Evolutionary conservation across 805 yeast genomes (phyloP).

Genomic region (Tetrapisispora iriomotensis): DNA sequence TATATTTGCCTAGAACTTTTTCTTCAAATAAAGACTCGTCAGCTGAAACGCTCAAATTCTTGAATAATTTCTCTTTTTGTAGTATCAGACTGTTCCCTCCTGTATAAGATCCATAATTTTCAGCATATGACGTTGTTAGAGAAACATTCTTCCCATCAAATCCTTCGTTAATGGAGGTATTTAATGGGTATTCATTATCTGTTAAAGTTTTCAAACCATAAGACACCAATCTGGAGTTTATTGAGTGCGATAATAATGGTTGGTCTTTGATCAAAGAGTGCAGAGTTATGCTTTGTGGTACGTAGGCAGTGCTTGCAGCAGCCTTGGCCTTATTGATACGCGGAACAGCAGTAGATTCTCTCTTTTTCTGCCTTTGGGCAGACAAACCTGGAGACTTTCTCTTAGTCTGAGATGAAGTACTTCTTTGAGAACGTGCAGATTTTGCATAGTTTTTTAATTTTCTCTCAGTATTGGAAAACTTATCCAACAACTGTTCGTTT

Average conservation of each 20-base stretch:
- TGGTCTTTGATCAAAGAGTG: conserved; percentile 18
- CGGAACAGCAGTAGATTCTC: background rate
- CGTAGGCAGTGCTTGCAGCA: conserved; percentile 4
- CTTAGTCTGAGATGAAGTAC: no score
- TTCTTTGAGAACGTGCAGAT: background rate
- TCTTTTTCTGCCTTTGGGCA: background rate
- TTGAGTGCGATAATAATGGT: conserved; percentile 14
- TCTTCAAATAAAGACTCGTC: conserved; percentile 10
- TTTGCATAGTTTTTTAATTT: no score
- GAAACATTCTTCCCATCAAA: conserved; percentile 7
- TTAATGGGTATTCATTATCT: conserved; percentile 18
- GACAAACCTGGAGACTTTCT: background rate
- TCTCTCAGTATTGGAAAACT: no score
- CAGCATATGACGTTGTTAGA: conserved; percentile 35
- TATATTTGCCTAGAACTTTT: conserved; percentile 19
- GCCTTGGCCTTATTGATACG: background rate
- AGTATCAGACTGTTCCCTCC: conserved; percentile 39
- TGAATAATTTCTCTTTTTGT: conserved; percentile 18
- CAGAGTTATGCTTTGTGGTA: conserved; percentile 20
- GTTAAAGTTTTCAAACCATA: conserved; percentile 16
- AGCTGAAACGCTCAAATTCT: conserved; percentile 12
- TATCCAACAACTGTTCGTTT: background rate
- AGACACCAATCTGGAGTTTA: conserved; percentile 12
- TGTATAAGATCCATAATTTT: conserved; percentile 62
- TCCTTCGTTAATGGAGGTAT: conserved; percentile 19